A percentile compares a stretch with the other conserved stretches of the same genome.
These are phyloP conservation scores for Prunus salicina DNA, from an alignment of 306 rosid genomes.

Conservation along the genomic window DNA sequence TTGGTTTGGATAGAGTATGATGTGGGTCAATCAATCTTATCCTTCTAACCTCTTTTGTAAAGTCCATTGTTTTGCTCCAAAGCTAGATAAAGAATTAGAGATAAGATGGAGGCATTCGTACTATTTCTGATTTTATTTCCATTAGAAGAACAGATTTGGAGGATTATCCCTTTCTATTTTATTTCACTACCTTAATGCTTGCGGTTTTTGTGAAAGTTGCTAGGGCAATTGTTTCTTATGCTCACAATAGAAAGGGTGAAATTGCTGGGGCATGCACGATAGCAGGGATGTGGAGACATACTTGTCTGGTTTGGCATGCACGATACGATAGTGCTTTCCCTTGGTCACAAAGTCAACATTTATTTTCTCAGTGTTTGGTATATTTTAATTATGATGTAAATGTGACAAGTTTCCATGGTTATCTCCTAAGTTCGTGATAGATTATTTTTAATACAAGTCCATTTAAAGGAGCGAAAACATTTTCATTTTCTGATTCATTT, in stretches of 20 bases:
- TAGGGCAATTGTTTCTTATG: neutral
- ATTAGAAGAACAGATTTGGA: neutral
- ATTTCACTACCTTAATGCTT: neutral
- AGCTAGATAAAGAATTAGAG: constrained; percentile 23
- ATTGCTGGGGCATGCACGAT: neutral
- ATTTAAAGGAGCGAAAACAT: neutral
- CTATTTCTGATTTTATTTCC: constrained; percentile 7
- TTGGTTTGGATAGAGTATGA: neutral
- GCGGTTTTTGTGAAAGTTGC: neutral
- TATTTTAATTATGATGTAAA: neutral
- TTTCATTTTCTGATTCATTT: neutral
- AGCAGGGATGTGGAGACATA: neutral
- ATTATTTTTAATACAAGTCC: neutral
- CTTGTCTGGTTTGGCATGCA: constrained; percentile 2
- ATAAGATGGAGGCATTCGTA: neutral
- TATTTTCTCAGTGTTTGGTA: neutral
- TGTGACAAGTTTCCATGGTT: neutral
- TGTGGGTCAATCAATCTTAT: constrained; percentile 32
- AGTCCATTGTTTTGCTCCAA: constrained; percentile 8
- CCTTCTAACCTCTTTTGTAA: constrained; percentile 22
- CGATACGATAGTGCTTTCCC: neutral
- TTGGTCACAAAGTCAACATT: neutral
- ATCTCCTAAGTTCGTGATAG: neutral
- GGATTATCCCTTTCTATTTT: constrained; percentile 11
- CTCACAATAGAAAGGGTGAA: neutral